Percentiles rank a stretch among this genome's conserved stretches.
Evolutionary conservation across 2,329 filamentous ascomycete genomes (phyloP).

Genomic region (Leptographium procerum): DNA sequence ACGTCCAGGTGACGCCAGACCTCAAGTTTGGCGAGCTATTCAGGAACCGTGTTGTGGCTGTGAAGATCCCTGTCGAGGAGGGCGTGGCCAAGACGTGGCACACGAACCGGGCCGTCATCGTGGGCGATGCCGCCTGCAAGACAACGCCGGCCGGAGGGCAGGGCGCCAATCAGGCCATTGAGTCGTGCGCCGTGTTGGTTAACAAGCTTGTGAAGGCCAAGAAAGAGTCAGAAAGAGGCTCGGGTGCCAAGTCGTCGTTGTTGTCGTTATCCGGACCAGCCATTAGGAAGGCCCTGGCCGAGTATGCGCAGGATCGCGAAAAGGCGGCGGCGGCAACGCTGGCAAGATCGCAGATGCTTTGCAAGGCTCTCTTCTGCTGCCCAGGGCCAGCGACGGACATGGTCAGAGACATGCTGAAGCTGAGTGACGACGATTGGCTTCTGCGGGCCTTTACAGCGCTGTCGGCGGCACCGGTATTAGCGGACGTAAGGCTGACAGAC

Average conservation of each 20-base stretch:
- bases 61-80: neutral
- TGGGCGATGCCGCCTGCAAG: neutral
- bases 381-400: neutral
- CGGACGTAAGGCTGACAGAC: too few relatives aligned
- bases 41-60: neutral
- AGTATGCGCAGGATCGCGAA: neutral
- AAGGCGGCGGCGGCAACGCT: neutral
- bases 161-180: neutral
- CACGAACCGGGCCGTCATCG: neutral
- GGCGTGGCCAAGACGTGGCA: neutral
- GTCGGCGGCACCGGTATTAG: too few relatives aligned
- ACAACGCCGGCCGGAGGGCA: neutral
- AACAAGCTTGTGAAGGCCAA: neutral
- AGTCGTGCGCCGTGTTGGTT: neutral
- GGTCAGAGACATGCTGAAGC: neutral
- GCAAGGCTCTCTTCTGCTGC: neutral
- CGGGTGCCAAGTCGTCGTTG: too few relatives aligned
- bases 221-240: too few relatives aligned
- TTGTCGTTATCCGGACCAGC: too few relatives aligned
- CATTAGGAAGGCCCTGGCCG: neutral
- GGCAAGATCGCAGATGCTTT: too few relatives aligned
- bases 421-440: neutral
- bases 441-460: neutral
- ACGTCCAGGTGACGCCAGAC: too few relatives aligned
- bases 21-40: neutral